Base-by-base conservation (phyloP, 352 stramenopile species). In the Thraustotheca clavata region DNA sequence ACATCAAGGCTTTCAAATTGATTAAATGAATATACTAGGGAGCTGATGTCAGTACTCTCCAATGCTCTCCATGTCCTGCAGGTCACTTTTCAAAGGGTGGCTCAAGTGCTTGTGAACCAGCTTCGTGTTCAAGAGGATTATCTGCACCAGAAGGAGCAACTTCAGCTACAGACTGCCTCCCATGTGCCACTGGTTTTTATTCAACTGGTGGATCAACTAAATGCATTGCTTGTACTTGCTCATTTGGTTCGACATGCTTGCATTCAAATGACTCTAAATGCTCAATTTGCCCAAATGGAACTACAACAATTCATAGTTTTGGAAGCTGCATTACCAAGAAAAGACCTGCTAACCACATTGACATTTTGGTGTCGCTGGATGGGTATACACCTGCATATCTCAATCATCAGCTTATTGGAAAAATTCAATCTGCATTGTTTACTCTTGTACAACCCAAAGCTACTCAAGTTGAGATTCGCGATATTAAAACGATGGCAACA, bases 361-460 rank as follows among this genome's bases (percentile, higher is more conserved):
- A 76, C 55, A 60, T 79, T 16, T 61, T 71, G 9, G 49, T 83
- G n/a, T 67, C 71, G 24, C 59, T 80, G 20, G 73, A 79, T 49
- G 75, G 75, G 18, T 83, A 80, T 67, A 74, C 75, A 2, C 71
- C 69, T 9, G 73, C 69, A 47, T 71, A 73, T 40, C 78, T 83
- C 70, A 79, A 79, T 65, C 61, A 43, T 2, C 39, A 6, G 43
- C n/a, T 52, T 9, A 9, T 52, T 31, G 43, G 12, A 6, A 31
- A 9, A 7, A 9, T 52, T 18, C 43, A 18, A 9, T 3, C 12
- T 2, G 43, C 43, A 7, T 31, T 52, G 12, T 2, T 3, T 24
- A 1, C 11, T 14, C 43, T 52, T 43, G 20, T 43, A 16, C 16
- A 20, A 24, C 12, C 43, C 9, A 31, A 31, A 6, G 43, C 43